Evolutionary conservation across 2,329 filamentous ascomycete genomes (phyloP).

Genomic region (Didymella exigua): DNA sequence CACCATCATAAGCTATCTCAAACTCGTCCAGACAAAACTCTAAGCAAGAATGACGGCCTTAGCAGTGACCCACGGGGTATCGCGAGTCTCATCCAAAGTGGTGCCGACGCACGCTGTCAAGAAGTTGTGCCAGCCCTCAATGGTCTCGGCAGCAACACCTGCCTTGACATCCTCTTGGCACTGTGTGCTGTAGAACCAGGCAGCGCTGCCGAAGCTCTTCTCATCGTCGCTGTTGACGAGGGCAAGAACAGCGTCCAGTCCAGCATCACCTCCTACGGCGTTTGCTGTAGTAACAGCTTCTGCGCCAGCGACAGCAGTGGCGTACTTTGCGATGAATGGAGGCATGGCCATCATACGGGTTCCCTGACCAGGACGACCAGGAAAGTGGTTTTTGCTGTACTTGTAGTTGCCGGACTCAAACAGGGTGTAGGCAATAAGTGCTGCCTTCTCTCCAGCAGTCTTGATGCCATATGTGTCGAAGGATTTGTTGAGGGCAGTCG

Average conservation of each 20-base stretch:
- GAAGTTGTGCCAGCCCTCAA: slow-evolving; percentile 60
- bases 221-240: slow-evolving; percentile 56
- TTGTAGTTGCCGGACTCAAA: slow-evolving; percentile 73
- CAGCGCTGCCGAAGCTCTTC: slow-evolving; percentile 62
- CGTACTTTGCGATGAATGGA: slow-evolving; percentile 62
- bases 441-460: slow-evolving; percentile 66
- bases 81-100: slow-evolving; percentile 52
- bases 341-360: slow-evolving; percentile 71
- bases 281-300: slow-evolving; percentile 40
- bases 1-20: neutral
- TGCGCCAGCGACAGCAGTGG: slow-evolving; percentile 51
- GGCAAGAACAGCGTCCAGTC: slow-evolving; percentile 53
- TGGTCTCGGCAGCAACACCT: slow-evolving; percentile 54
- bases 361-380: slow-evolving; percentile 70
- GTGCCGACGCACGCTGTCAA: slow-evolving; percentile 61
- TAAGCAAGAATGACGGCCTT: slow-evolving; percentile 21
- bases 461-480: slow-evolving; percentile 65
- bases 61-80: slow-evolving; percentile 58
- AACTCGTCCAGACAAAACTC: neutral
- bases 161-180: slow-evolving; percentile 55
- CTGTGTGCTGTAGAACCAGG: slow-evolving; percentile 65
- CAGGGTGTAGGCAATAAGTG: slow-evolving; percentile 71
- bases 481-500: slow-evolving; percentile 60
- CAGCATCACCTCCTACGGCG: slow-evolving; percentile 43
- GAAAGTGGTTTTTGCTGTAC: slow-evolving; percentile 71